Conservation (phyloP, 1,284 basidiomycete species). For the Rhodotorula mucilaginosa region DNA sequence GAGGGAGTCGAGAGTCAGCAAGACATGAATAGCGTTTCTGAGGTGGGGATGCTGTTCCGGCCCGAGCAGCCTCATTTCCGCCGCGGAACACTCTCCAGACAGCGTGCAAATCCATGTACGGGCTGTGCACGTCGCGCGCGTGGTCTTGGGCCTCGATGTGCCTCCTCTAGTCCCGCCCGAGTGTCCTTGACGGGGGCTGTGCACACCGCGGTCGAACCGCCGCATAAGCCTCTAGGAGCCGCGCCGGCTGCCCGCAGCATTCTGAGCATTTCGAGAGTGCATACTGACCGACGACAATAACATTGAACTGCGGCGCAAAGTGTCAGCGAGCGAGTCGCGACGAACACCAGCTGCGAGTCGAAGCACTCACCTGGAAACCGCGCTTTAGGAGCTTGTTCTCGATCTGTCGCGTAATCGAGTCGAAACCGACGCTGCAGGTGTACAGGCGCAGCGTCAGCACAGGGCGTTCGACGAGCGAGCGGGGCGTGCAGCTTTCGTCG, state of each 20-base stretch:
- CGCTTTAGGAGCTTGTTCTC: constrained; percentile 99
- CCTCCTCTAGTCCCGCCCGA: too few species aligned
- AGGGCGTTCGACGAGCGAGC: neutral
- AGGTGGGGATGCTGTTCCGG: neutral
- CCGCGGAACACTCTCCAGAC: too few species aligned
- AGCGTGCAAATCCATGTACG: too few species aligned
- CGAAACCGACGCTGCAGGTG: constrained; percentile 37
- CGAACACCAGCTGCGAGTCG: neutral
- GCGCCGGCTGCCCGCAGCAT: too few species aligned
- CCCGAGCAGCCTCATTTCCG: neutral
- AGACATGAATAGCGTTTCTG: too few species aligned
- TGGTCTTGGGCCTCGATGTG: too few species aligned
- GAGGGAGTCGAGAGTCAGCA: constrained; percentile 33
- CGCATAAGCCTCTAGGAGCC: too few species aligned
- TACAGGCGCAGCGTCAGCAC: neutral
- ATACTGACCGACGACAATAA: constrained; percentile 78
- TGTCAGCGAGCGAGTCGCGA: neutral
- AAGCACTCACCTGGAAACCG: constrained; percentile 52
- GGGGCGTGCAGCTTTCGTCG: too few species aligned
- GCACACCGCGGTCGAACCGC: too few species aligned
- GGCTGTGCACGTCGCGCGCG: too few species aligned
- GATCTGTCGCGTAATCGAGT: constrained; percentile 80
- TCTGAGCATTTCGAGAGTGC: too few species aligned
- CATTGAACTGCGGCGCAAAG: constrained; percentile 92
- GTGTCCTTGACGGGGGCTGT: too few species aligned